These are phyloP conservation scores for Nepenthes gracilis DNA, from an alignment of 148 eudicot genomes.

Conservation along the genomic window DNA sequence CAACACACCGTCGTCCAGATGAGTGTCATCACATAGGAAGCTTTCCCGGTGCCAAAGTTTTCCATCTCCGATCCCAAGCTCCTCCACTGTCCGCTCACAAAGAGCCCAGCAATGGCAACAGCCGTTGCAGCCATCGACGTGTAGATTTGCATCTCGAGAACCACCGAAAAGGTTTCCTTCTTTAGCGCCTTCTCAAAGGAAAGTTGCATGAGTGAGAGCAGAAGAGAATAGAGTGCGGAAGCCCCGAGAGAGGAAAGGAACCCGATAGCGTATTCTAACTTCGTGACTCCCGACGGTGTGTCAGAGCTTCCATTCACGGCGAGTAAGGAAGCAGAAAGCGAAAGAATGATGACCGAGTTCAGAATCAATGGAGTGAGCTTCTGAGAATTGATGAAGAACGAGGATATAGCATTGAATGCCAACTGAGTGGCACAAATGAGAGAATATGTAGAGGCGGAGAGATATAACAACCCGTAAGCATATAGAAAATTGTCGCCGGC, in stretches of 20 bases:
- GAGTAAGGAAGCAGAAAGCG: slow-evolving; percentile 61
- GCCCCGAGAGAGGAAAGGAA: slow-evolving; percentile 51
- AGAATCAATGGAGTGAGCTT: slow-evolving; percentile 59
- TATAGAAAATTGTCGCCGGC: slow-evolving; percentile 71
- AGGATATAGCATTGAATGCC: slow-evolving; percentile 61
- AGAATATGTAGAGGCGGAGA: slow-evolving; percentile 85
- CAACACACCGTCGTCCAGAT: slow-evolving; percentile 62
- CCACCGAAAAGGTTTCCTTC: slow-evolving; percentile 59
- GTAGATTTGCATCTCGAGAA: slow-evolving; percentile 76
- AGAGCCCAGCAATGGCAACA: slow-evolving; percentile 43
- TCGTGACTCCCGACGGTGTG: slow-evolving; percentile 47
- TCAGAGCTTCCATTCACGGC: slow-evolving; percentile 51
- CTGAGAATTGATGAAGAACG: slow-evolving; percentile 74
- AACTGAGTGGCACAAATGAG: slow-evolving; percentile 85
- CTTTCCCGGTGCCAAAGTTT: slow-evolving; percentile 37
- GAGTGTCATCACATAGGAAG: slow-evolving; percentile 67
- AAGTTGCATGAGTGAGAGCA: slow-evolving; percentile 86
- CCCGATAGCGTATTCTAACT: slow-evolving; percentile 41
- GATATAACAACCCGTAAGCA: slow-evolving; percentile 61
- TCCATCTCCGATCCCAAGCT: slow-evolving; percentile 49
- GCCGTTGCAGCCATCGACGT: slow-evolving; percentile 54
- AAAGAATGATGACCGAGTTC: slow-evolving; percentile 59
- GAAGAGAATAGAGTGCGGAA: slow-evolving; percentile 63
- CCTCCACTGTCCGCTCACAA: slow-evolving; percentile 79
- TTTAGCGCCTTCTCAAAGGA: slow-evolving; percentile 57